Evolutionary conservation across 306 rosid genomes (phyloP).

Genomic region (Carpinus viminea): DNA sequence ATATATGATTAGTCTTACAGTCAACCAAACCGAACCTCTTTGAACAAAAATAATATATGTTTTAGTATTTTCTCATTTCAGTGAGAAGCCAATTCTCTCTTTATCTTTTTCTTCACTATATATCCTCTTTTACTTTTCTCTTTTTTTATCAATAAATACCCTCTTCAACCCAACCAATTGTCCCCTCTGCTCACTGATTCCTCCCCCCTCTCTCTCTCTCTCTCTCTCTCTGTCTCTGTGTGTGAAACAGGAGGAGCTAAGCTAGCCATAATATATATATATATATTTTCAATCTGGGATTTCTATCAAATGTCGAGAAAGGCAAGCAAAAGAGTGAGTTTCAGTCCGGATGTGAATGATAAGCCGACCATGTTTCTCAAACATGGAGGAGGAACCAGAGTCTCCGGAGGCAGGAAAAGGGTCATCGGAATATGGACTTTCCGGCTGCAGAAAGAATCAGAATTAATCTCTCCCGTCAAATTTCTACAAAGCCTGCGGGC

Average conservation of each 20-base stretch:
- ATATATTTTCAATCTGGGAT: background rate
- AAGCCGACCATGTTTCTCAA: slow-evolving; percentile 52
- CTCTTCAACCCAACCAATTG: slow-evolving; percentile 27
- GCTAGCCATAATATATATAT: background rate
- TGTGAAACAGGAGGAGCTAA: background rate
- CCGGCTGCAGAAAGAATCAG: slow-evolving; percentile 44
- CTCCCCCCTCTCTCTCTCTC: slow-evolving; percentile 14
- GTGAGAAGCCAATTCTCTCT: slow-evolving; percentile 9
- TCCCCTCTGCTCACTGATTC: slow-evolving; percentile 29
- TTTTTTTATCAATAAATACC: slow-evolving; percentile 35
- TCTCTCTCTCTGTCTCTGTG: background rate
- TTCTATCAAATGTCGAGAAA: slow-evolving; percentile 56
- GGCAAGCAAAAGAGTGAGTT: slow-evolving; percentile 56
- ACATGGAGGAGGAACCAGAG: slow-evolving; percentile 28
- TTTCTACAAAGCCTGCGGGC: slow-evolving; percentile 60
- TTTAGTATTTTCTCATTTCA: slow-evolving; percentile 18
- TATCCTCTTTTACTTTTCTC: slow-evolving; percentile 14
- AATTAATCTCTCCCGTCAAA: slow-evolving; percentile 46
- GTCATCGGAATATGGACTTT: slow-evolving; percentile 47
- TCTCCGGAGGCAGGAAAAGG: slow-evolving; percentile 45
- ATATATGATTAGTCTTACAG: slow-evolving; percentile 5
- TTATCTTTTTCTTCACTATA: slow-evolving; percentile 24
- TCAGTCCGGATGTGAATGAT: slow-evolving; percentile 74
- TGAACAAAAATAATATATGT: slow-evolving; percentile 14
- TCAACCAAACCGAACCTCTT: slow-evolving; percentile 24